A percentile compares a stretch with the other conserved stretches of the same genome.
Conservation (phyloP, 2,329 filamentous ascomycete genomes). For the Pseudogymnoascus sp. region DNA sequence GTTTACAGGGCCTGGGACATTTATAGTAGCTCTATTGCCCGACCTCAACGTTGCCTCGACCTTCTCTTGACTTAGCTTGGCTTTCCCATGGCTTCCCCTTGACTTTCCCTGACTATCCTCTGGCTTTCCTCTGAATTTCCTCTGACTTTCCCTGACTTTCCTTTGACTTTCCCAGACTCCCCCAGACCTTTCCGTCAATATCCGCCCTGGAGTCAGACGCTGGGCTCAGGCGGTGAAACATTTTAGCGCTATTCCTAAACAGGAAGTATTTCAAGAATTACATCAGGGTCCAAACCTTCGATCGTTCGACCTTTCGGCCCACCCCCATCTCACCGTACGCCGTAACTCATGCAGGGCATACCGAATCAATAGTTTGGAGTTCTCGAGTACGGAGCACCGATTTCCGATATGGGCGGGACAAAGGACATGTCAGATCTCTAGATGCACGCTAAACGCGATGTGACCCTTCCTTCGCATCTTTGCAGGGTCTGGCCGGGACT, state of each 20-base stretch:
- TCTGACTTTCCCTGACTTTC: neutral
- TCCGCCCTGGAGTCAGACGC: neutral
- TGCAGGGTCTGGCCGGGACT: neutral
- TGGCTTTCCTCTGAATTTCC: neutral
- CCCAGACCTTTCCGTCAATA: neutral
- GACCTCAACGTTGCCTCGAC: neutral
- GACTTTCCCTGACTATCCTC: neutral
- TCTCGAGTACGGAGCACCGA: neutral
- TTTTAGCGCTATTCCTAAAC: neutral
- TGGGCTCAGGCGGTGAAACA: neutral
- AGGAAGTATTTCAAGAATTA: neutral
- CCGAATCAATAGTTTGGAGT: neutral
- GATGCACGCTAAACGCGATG: neutral
- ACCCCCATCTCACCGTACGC: neutral
- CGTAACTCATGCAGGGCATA: neutral
- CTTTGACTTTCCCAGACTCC: neutral
- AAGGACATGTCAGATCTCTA: neutral
- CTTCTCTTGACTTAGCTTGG: neutral
- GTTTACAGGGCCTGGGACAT: neutral
- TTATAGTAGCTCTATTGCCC: neutral
- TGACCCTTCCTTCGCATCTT: neutral
- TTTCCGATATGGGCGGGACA: neutral
- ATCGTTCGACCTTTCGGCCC: neutral
- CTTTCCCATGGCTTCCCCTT: neutral
- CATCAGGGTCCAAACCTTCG: conserved; percentile 2